Percentiles rank a stretch among this genome's conserved stretches.
Evolutionary conservation across 1,284 basidiomycete species (phyloP).

Genomic region (Hypsizygus ulmarius): DNA sequence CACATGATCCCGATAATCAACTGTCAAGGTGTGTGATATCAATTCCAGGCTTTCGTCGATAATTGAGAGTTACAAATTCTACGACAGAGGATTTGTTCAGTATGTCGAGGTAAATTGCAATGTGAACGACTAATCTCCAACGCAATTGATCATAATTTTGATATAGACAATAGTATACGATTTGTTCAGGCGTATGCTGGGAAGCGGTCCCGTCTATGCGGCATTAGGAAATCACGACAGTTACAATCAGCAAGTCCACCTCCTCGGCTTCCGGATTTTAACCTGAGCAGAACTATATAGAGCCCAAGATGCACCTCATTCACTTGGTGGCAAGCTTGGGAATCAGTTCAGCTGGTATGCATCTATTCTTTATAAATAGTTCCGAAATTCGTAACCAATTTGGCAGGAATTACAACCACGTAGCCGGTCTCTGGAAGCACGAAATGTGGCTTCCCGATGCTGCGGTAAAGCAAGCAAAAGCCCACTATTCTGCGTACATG

Average conservation of each 20-base stretch:
- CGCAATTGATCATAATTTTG: background rate
- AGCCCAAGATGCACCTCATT: slow-evolving; percentile 63
- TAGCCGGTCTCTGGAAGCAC: slow-evolving; percentile 65
- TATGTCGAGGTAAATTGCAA: slow-evolving; percentile 53
- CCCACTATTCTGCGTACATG: slow-evolving; percentile 76
- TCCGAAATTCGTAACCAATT: background rate
- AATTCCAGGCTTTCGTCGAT: slow-evolving; percentile 1
- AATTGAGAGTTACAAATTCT: slow-evolving; percentile 1
- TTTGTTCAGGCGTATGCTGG: slow-evolving; percentile 59
- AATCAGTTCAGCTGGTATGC: slow-evolving; percentile 64
- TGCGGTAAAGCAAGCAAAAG: slow-evolving; percentile 55
- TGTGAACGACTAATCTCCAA: background rate
- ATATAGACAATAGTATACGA: slow-evolving; percentile 62
- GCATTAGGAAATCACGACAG: slow-evolving; percentile 77
- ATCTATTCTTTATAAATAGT: background rate
- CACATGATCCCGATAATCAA: slow-evolving; percentile 68
- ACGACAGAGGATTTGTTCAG: slow-evolving; percentile 40
- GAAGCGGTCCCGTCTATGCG: slow-evolving; percentile 67
- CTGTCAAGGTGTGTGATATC: slow-evolving; percentile 47
- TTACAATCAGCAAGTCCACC: slow-evolving; percentile 51
- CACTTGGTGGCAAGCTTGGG: slow-evolving; percentile 51
- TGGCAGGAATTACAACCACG: slow-evolving; percentile 71
- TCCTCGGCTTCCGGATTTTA: background rate
- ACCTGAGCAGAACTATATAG: slow-evolving; percentile 28
- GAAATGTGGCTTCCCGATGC: slow-evolving; percentile 69